These are phyloP conservation scores for Colletotrichum cordylinicola DNA, from an alignment of 2,329 filamentous ascomycete genomes.

Conservation along the genomic window DNA sequence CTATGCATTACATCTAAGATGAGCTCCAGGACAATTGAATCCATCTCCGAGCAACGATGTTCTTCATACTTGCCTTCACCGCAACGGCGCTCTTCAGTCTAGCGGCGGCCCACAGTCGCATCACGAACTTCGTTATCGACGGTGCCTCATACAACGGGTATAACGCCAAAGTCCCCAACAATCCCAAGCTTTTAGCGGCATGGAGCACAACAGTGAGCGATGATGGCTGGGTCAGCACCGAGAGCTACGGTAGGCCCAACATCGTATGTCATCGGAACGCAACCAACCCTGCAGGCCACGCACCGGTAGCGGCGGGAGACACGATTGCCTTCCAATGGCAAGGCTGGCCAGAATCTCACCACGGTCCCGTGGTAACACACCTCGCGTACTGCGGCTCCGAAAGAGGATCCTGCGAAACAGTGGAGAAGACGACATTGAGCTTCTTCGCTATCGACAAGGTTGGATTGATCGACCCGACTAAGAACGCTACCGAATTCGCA, in stretches of 20 bases:
- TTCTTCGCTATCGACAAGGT: conserved; percentile 51
- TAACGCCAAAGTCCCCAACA: conserved; percentile 28
- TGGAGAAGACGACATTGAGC: conserved; percentile 41
- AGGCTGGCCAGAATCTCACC: conserved; percentile 61
- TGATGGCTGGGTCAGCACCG: conserved; percentile 56
- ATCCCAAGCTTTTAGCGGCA: conserved; percentile 43
- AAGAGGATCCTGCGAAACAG: conserved; percentile 41
- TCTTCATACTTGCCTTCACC: too few relatives aligned
- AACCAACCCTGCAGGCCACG: conserved; percentile 53
- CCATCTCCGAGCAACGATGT: not conserved
- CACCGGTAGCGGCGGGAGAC: conserved; percentile 62
- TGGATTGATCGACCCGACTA: conserved; percentile 32
- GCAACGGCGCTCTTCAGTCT: not conserved
- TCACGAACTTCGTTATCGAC: conserved; percentile 44
- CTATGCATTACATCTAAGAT: not conserved
- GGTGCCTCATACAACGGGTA: conserved; percentile 51
- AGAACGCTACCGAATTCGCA: conserved; percentile 3
- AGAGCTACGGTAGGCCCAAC: conserved; percentile 50
- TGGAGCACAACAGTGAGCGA: conserved; percentile 59
- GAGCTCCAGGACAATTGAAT: not conserved
- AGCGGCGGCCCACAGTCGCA: conserved; percentile 31
- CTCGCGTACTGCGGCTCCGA: conserved; percentile 37
- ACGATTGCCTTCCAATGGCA: conserved; percentile 66
- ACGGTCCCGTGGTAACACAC: conserved; percentile 47
- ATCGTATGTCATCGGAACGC: conserved; percentile 69